Conservation (phyloP, 2,329 filamentous ascomycete species). For the Aspergillus fumigatus region DNA sequence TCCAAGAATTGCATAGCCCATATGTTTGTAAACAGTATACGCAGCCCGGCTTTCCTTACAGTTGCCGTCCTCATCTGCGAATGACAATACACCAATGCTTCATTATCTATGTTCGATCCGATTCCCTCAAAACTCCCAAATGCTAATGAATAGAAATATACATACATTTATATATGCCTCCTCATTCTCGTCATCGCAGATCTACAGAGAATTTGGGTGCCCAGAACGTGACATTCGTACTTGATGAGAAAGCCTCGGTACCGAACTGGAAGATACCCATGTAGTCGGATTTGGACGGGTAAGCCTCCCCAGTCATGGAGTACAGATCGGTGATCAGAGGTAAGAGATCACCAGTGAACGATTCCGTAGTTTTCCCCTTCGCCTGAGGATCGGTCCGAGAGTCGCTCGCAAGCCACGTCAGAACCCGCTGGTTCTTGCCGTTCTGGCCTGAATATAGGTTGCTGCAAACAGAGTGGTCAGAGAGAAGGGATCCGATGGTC, state of each 20-base stretch:
- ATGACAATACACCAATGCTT: neutral
- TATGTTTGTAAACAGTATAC: too few relatives aligned
- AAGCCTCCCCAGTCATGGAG: constrained; percentile 27
- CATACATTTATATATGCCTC: neutral
- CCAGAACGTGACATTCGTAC: constrained; percentile 46
- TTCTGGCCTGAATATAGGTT: neutral
- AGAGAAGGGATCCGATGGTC: neutral
- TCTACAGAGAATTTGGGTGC: constrained; percentile 28
- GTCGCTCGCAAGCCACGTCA: constrained; percentile 48
- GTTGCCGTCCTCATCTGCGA: neutral
- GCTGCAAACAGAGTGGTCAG: neutral
- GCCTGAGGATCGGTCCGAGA: constrained; percentile 5
- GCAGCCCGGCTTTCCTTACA: neutral
- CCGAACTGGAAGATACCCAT: constrained; percentile 52
- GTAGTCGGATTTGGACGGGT: constrained; percentile 42
- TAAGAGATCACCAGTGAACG: constrained; percentile 46
- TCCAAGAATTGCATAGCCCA: neutral
- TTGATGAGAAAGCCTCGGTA: constrained; percentile 46
- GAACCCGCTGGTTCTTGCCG: neutral
- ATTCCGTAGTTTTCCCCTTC: constrained; percentile 19
- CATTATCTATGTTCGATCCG: neutral
- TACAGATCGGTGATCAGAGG: constrained; percentile 44
- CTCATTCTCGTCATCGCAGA: neutral
- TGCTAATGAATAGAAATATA: neutral
- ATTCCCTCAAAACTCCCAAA: neutral